Evolutionary conservation across 2,329 filamentous ascomycete genomes (phyloP).

Genomic region (Ophiostoma triangulosporum): DNA sequence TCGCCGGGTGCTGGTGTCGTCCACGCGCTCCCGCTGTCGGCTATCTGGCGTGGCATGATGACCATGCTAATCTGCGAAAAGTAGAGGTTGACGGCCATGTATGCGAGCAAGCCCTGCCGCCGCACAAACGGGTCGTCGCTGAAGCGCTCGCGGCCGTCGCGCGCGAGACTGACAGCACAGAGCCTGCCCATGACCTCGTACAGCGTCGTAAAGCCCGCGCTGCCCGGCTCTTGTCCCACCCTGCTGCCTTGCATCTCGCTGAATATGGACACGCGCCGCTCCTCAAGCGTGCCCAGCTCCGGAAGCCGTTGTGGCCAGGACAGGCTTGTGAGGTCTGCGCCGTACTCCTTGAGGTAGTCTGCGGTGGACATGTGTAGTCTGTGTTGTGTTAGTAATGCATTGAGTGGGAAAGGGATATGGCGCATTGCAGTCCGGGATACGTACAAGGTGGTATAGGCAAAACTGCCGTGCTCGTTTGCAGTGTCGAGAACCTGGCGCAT

Average conservation of each 20-base stretch:
- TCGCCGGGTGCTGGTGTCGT: background rate
- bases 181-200: slow-evolving; percentile 8
- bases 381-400: background rate
- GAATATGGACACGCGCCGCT: slow-evolving; percentile 5
- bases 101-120: slow-evolving; percentile 9
- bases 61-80: slow-evolving; percentile 14
- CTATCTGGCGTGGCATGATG: slow-evolving; percentile 7
- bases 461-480: slow-evolving; percentile 1
- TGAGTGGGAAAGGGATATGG: background rate
- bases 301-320: slow-evolving; percentile 6
- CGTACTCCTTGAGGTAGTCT: slow-evolving; percentile 3
- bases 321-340: slow-evolving; percentile 5
- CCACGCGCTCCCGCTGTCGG: background rate
- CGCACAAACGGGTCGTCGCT: background rate
- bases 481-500: slow-evolving; percentile 4
- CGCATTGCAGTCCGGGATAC: too few relatives aligned
- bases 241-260: background rate
- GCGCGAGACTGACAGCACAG: slow-evolving; percentile 5
- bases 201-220: background rate
- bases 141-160: background rate
- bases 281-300: background rate
- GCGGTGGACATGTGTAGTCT: slow-evolving; percentile 10
- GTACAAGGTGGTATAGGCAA: slow-evolving; percentile 12
- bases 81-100: slow-evolving; percentile 10
- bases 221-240: background rate